Conservation (phyloP, 2,329 filamentous ascomycete species). For the Ceratocystis albifundus region DNA sequence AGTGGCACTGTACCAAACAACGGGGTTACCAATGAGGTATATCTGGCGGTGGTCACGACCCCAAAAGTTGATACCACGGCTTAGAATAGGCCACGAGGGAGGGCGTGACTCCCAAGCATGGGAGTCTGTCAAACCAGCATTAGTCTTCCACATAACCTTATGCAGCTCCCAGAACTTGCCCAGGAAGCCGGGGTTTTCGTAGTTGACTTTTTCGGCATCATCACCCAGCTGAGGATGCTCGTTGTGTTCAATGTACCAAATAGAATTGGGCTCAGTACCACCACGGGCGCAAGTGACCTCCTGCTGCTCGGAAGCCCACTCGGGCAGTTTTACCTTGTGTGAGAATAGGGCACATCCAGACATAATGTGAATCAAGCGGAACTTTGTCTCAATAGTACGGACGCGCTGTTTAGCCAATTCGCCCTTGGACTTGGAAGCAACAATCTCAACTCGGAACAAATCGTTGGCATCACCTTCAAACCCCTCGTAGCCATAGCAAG, state of each 20-base stretch:
- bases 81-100: conserved; percentile 80
- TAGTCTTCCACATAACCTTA: conserved; percentile 97
- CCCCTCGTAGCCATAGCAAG: conserved; percentile 92
- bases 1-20: conserved; percentile 89
- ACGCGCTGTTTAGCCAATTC: conserved; percentile 69
- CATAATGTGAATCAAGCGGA: conserved; percentile 91
- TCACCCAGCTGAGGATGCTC: conserved; percentile 64
- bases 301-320: conserved; percentile 96
- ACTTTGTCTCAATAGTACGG: conserved; percentile 92
- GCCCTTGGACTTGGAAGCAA: conserved; percentile 76
- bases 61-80: conserved; percentile 98
- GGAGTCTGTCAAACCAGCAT: conserved; percentile 88
- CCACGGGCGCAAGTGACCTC: conserved; percentile 94
- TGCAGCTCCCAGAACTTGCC: conserved; percentile 97
- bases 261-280: conserved; percentile 84
- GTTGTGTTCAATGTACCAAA: conserved; percentile 95
- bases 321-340: conserved; percentile 96
- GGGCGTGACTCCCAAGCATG: conserved; percentile 97
- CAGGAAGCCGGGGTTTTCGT: conserved; percentile 85
- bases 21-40: conserved; percentile 87
- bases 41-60: conserved; percentile 87
- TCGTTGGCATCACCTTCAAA: conserved; percentile 97
- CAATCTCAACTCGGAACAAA: conserved; percentile 85
- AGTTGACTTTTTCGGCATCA: conserved; percentile 87
- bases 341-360: conserved; percentile 93